Evolutionary conservation across 306 rosid species (phyloP).

Genomic region (Gastrolobium villosum): DNA sequence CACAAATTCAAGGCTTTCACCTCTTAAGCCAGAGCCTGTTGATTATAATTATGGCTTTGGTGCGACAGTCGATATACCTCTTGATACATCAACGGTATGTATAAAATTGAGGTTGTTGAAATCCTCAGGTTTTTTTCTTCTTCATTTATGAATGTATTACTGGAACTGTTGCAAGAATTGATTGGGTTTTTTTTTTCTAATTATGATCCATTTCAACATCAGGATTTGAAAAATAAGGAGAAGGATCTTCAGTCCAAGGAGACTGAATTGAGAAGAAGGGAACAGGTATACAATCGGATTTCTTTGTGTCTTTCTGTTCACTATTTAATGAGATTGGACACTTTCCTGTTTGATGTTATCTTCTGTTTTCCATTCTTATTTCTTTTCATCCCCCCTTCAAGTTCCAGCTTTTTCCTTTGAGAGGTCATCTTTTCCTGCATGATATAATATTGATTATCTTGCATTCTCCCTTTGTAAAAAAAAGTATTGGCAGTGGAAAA

Average conservation of each 20-base stretch:
- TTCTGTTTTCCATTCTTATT: conserved; percentile 5
- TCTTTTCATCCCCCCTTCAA: not conserved
- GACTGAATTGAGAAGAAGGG: conserved; percentile 86
- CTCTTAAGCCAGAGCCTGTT: conserved; percentile 91
- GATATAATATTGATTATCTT: conserved; percentile 27
- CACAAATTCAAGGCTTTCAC: conserved; percentile 82
- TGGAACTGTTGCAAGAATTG: conserved; percentile 18
- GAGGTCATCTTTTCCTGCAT: conserved; percentile 5
- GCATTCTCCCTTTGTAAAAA: conserved; percentile 2
- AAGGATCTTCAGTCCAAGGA: conserved; percentile 96
- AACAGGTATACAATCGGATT: conserved; percentile 65
- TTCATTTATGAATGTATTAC: conserved; percentile 15
- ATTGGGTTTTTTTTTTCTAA: conserved; percentile 35
- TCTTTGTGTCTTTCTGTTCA: conserved; percentile 28
- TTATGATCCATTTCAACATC: conserved; percentile 43
- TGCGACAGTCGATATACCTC: conserved; percentile 81
- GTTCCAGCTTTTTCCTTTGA: conserved; percentile 1
- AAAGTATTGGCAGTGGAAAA: not conserved
- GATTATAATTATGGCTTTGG: conserved; percentile 85
- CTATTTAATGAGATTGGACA: conserved; percentile 37
- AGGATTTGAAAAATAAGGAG: conserved; percentile 95
- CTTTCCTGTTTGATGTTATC: conserved; percentile 18
- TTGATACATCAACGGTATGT: conserved; percentile 73
- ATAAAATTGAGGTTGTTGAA: conserved; percentile 44
- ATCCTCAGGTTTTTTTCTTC: conserved; percentile 19